phyloP scores from a whole-genome alignment of 257 asterid species.

The Solanum pinnatisectum region DNA sequence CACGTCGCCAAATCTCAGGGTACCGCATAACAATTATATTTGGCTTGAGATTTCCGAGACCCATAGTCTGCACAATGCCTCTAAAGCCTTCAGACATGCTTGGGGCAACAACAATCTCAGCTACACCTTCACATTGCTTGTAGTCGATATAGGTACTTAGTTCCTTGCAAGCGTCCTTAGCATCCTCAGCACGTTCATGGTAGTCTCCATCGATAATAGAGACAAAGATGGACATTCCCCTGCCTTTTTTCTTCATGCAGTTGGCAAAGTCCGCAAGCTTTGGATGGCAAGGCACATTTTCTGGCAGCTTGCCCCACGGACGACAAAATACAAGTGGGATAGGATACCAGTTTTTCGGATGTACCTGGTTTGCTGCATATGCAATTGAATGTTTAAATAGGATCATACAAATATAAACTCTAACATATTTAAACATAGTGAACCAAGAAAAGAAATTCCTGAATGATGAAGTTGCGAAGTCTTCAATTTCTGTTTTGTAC shows the following conservation, averaged over 20 bases:
- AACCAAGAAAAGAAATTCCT: background rate
- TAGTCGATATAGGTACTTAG: conserved; percentile 85
- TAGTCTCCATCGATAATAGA: conserved; percentile 94
- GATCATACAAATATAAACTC: background rate
- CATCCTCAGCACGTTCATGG: conserved; percentile 87
- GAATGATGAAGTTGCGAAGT: background rate
- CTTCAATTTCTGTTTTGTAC: background rate
- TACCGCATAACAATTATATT: conserved; percentile 90
- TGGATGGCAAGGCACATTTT: conserved; percentile 97
- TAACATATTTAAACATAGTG: background rate
- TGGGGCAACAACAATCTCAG: conserved; percentile 93
- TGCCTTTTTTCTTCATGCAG: conserved; percentile 94
- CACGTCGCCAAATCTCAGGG: conserved; percentile 97
- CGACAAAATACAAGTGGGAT: conserved; percentile 95
- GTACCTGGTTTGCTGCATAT: conserved; percentile 84
- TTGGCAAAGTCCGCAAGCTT: conserved; percentile 98
- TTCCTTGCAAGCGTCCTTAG: conserved; percentile 82
- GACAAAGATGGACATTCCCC: conserved; percentile 96
- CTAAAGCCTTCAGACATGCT: conserved; percentile 91
- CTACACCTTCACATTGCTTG: conserved; percentile 97
- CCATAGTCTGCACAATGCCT: conserved; percentile 96
- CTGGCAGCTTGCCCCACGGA: conserved; percentile 98
- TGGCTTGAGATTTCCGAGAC: conserved; percentile 95
- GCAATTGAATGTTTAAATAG: background rate
- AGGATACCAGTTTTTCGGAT: conserved; percentile 99